Evolutionary conservation across 805 yeast species (phyloP).

Genomic region (Ascoidea tarda): DNA sequence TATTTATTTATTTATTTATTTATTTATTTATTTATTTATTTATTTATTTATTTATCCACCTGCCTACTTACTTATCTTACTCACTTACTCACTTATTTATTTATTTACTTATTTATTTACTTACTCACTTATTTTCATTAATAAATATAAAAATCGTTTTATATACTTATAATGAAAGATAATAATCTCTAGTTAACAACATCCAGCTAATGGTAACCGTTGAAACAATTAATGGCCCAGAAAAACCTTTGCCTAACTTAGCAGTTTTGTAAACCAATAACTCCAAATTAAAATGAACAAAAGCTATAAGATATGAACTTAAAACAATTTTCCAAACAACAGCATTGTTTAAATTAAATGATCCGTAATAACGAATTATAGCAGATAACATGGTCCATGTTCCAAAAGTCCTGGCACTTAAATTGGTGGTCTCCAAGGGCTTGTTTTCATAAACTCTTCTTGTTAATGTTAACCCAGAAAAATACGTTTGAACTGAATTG

Average conservation of each 20-base stretch:
- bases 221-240: slow-evolving; percentile 81
- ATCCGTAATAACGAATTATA: slow-evolving; percentile 75
- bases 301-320: slow-evolving; percentile 72
- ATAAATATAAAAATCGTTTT: background rate
- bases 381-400: slow-evolving; percentile 93
- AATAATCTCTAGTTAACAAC: slow-evolving; percentile 54
- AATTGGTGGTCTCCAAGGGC: slow-evolving; percentile 44
- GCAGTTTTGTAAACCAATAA: slow-evolving; percentile 73
- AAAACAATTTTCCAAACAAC: slow-evolving; percentile 68
- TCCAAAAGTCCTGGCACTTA: slow-evolving; percentile 95
- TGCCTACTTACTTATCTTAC: too few relatives aligned
- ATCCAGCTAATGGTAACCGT: slow-evolving; percentile 71
- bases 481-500: slow-evolving; percentile 79
- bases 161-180: slow-evolving; percentile 17
- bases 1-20: too few relatives aligned
- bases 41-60: too few relatives aligned
- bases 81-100: too few relatives aligned
- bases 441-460: slow-evolving; percentile 61
- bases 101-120: too few relatives aligned
- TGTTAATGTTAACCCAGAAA: slow-evolving; percentile 60
- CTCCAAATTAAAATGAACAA: slow-evolving; percentile 70
- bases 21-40: too few relatives aligned
- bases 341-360: slow-evolving; percentile 55
- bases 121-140: too few relatives aligned
- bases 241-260: slow-evolving; percentile 72